Evolutionary conservation across 164 flowering plant genomes (phyloP), one percentile per base, ranked within the genome.

Genomic region (Kalanchoe fedtschenkoi): DNA sequence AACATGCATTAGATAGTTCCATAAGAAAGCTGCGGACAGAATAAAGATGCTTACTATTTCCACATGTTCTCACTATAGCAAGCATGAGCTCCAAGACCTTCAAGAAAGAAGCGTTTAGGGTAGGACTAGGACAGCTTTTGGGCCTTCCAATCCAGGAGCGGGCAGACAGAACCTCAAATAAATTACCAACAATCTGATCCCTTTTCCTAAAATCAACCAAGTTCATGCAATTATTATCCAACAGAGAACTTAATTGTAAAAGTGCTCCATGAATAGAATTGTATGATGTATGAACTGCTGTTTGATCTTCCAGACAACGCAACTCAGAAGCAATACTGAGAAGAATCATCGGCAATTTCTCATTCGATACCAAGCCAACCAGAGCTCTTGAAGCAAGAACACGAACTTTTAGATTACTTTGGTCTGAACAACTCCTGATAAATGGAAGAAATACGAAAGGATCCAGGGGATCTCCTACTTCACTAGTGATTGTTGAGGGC

Each of bases 311-410:
- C 17, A 30, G n/a, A 66, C 33, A 66, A 68, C 96, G 89, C 71
- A 95, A 70, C 69, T 77, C 89, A n/a, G 77, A 69, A 46, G 88
- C 87, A 70, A 95, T 77, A 69, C 76, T 76, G 34, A 76, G 77
- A 54, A 95, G 70, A 30, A 87, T 83, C 43, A 19, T 19, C 19
- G 73, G 79, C 74, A 95, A 79, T 69, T 87, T 95, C 78, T 89
- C 99, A 74, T 89, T 84, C 5, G 99, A 87, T 26, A 95, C 84
- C 66, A 95, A 69, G 42, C 97, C 93, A 1, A 79, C 74, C 70
- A 91, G 66, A 70, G 97, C 96, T 76, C 86, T 78, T 64, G 99
- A 87, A 58, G 99, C 95, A 71, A 95, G 96, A 65, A 82, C 76
- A 65, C 96, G 97, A 58, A 95, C 78, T 21, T 83, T 77, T n/a